phyloP scores from a whole-genome alignment of 352 stramenopile genomes.

The Pythium chondricola region DNA sequence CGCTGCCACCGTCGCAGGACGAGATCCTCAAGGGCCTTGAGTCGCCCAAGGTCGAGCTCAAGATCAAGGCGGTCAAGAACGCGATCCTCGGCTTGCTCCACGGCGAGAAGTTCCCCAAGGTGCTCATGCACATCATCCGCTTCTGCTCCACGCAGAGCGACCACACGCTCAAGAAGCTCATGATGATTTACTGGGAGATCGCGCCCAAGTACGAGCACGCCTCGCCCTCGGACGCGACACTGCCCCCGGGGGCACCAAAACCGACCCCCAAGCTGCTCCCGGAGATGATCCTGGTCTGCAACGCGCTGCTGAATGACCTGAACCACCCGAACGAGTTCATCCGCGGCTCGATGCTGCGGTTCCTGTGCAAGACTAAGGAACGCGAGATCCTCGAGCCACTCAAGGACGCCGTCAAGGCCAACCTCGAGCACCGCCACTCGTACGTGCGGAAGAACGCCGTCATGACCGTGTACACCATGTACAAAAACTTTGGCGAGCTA shows the following conservation, averaged over 20 bases:
- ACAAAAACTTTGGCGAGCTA: conserved; percentile 92
- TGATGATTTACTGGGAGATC: conserved; percentile 99
- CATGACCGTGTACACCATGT: conserved; percentile 97
- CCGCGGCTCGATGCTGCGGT: conserved; percentile 98
- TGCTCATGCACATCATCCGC: conserved; percentile 99
- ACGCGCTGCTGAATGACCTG: conserved; percentile 98
- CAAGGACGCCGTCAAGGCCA: conserved; percentile 92
- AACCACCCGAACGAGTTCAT: conserved; percentile 99
- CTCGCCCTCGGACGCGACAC: conserved; percentile 23
- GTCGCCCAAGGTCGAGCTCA: conserved; percentile 92
- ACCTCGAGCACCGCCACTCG: conserved; percentile 97
- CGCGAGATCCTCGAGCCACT: conserved; percentile 91
- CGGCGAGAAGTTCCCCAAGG: conserved; percentile 96
- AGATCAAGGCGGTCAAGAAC: conserved; percentile 97
- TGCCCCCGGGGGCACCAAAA: conserved; percentile 13
- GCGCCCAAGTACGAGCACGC: conserved; percentile 95
- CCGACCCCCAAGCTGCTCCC: conserved; percentile 92
- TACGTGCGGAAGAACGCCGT: conserved; percentile 99
- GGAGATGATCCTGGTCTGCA: conserved; percentile 99
- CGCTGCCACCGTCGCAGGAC: conserved; percentile 80
- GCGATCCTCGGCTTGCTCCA: conserved; percentile 97
- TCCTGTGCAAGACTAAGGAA: conserved; percentile 99
- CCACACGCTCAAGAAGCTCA: conserved; percentile 99
- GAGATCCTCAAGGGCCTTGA: conserved; percentile 98
- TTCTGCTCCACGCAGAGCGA: conserved; percentile 99